phyloP scores from a whole-genome alignment of 1,139 yeast species.

The Debaryomyces sp. region DNA sequence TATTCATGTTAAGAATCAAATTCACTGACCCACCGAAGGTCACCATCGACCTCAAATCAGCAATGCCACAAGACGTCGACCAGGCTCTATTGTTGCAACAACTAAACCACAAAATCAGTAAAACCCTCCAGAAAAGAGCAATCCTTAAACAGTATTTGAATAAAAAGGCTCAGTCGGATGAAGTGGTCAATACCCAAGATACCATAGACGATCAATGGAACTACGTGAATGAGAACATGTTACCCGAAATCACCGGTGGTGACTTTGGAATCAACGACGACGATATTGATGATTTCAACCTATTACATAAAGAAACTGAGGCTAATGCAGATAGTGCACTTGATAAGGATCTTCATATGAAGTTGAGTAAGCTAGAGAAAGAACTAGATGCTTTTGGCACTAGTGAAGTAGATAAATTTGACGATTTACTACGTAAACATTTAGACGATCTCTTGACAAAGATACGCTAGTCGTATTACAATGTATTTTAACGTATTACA shows the following conservation, averaged over 20 bases:
- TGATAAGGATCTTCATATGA: slow-evolving; percentile 16
- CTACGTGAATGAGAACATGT: slow-evolving; percentile 43
- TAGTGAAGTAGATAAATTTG: slow-evolving; percentile 32
- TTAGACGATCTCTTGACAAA: background rate
- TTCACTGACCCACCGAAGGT: slow-evolving; percentile 54
- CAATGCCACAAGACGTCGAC: slow-evolving; percentile 19
- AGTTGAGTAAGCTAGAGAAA: slow-evolving; percentile 5
- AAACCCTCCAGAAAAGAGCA: slow-evolving; percentile 32
- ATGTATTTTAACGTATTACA: too few relatives aligned
- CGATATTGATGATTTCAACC: slow-evolving; percentile 61
- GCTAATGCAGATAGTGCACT: slow-evolving; percentile 33
- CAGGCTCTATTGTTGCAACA: slow-evolving; percentile 31
- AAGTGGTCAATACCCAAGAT: slow-evolving; percentile 26
- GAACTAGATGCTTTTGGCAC: slow-evolving; percentile 23
- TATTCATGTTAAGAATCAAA: slow-evolving; percentile 60
- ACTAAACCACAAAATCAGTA: slow-evolving; percentile 30
- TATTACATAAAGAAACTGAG: slow-evolving; percentile 24
- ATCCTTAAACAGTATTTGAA: slow-evolving; percentile 37
- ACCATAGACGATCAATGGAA: slow-evolving; percentile 54
- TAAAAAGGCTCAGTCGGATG: slow-evolving; percentile 18
- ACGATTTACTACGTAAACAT: slow-evolving; percentile 9
- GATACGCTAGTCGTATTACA: background rate
- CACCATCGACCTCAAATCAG: slow-evolving; percentile 30
- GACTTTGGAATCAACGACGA: slow-evolving; percentile 63
- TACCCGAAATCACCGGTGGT: slow-evolving; percentile 39